phyloP scores from a whole-genome alignment of 345 rosid species.

The Gossypium stocksii region DNA sequence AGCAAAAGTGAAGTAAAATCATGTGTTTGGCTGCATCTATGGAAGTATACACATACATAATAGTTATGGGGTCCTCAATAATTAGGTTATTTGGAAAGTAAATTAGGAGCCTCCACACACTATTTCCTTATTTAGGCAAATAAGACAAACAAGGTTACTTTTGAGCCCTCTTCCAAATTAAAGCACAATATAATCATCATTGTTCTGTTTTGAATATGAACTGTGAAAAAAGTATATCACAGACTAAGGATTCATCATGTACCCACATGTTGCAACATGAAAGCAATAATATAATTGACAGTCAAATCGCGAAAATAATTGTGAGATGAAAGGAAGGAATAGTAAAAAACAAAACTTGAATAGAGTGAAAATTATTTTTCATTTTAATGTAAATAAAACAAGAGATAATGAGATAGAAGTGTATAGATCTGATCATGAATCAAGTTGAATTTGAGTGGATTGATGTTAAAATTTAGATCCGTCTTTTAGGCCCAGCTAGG shows the following conservation, averaged over 20 bases:
- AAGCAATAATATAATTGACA: background rate
- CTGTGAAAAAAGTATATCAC: background rate
- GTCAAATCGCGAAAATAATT: background rate
- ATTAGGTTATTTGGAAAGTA: background rate
- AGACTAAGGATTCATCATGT: constrained; percentile 1
- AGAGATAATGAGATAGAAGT: too few relatives aligned
- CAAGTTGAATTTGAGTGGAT: fast-evolving
- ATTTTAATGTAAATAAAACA: too few relatives aligned
- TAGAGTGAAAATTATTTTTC: too few relatives aligned
- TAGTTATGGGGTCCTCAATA: background rate
- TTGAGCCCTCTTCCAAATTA: background rate
- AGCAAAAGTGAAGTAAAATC: background rate
- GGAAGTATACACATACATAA: too few relatives aligned
- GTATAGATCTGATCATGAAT: too few relatives aligned
- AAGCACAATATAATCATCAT: background rate
- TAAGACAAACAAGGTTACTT: background rate
- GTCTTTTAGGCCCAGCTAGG: too few relatives aligned
- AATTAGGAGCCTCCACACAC: background rate
- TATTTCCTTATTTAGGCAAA: background rate
- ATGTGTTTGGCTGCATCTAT: background rate
- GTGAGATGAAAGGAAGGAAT: too few relatives aligned
- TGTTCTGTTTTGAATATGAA: background rate
- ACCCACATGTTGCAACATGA: constrained; percentile 7
- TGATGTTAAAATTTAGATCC: too few relatives aligned
- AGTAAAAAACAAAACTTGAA: too few relatives aligned